Base-by-base conservation (phyloP, 208 protist species). In the Trypanosoma mega region DNA sequence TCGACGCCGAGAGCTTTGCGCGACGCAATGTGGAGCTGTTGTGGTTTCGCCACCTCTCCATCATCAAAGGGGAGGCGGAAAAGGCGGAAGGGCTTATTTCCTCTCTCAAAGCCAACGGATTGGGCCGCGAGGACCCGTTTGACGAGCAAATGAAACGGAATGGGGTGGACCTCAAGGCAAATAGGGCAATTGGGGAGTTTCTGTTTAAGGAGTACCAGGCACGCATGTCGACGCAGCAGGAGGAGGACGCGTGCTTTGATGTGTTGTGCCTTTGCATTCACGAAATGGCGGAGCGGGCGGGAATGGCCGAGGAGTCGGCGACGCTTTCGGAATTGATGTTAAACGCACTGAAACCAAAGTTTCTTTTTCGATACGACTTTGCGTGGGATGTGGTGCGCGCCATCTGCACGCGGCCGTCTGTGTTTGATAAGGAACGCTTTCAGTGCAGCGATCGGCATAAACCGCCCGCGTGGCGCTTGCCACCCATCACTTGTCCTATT, bases 301-400 rank as follows among this genome's bases (percentile, higher is more conserved):
- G 3, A 21, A 3, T 51, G 9, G 23, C 30, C 18, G 51, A 60
- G n/a, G 61, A 68, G n/a, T 24, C 29, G 14, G 21, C 36, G 12
- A 31, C 20, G 8, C 37, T 27, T 29, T 21, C 43, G 20, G 24
- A 36, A 14, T 51, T 68, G 30, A 44, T 68, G 8, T 14, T 26
- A 14, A 51, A 50, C 21, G 61, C 59, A 9, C 41, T 68, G 61
- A 68, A 52, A 31, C 61, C 61, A 34, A 49, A 53, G 43, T 4
- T 59, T 39, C 31, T 36, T 20, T 50, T 24, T 29, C 49, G 51
- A 2, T 68, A 68, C 31, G 57, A 50, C 20, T 68, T 39, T 45
- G 61, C 61, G 26, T 68, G 61, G 61, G 61, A 51, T 24, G 30
- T 68, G 0, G 30, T 68, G 26, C 37, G 5, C 4, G 37, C 51